A percentile compares a stretch with the other conserved stretches of the same genome.
Evolutionary conservation across 2,329 filamentous ascomycete genomes (phyloP).

Genomic region (Fusarium aywerte): DNA sequence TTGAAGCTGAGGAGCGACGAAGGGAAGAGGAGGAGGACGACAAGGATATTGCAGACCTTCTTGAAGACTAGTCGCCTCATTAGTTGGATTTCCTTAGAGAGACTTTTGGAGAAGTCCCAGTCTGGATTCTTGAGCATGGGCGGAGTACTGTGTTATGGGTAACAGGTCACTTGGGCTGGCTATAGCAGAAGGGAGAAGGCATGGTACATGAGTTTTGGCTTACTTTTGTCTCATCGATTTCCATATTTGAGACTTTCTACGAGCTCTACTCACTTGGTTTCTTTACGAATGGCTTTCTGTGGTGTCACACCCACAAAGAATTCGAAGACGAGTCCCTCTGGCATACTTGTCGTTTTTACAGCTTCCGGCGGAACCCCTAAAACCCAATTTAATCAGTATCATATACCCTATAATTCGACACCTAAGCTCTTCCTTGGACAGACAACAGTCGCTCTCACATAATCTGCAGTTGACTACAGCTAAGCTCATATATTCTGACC

Average conservation of each 20-base stretch:
- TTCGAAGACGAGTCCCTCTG: not conserved
- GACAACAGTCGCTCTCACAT: no score
- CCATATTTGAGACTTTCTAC: not conserved
- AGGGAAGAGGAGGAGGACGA: constrained; percentile 73
- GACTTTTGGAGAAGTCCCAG: constrained; percentile 3
- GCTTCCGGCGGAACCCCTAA: not conserved
- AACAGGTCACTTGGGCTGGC: not conserved
- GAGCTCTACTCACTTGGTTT: not conserved
- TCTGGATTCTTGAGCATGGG: constrained; percentile 4
- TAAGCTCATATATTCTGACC: no score
- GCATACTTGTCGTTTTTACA: not conserved
- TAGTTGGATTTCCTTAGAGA: not conserved
- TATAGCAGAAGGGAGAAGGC: not conserved
- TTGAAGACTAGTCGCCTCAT: constrained; percentile 61
- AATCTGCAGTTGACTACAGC: no score
- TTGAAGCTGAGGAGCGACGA: constrained; percentile 71
- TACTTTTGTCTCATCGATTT: not conserved
- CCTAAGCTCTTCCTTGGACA: not conserved
- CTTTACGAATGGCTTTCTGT: not conserved
- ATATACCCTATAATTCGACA: not conserved
- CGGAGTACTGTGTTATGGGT: constrained; percentile 6
- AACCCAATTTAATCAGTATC: not conserved
- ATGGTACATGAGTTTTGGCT: not conserved
- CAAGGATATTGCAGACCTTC: constrained; percentile 78
- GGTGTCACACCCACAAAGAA: not conserved